Base-by-base conservation (phyloP, 2,329 filamentous ascomycete genomes). In the Nemania bipapillata region DNA sequence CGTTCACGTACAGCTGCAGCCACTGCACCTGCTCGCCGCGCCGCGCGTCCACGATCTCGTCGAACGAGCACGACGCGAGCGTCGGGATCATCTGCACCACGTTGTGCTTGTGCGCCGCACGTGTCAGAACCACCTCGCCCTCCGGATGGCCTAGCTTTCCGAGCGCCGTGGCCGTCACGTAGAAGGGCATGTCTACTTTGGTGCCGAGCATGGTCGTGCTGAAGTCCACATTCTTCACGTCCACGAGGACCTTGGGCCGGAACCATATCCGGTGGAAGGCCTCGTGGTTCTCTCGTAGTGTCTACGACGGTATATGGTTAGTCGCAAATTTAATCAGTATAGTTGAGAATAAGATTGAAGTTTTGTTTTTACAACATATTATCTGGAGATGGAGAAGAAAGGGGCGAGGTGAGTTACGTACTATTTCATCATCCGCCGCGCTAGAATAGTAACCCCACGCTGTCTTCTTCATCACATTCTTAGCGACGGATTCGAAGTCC, bases 31-130 rank as follows among this genome's bases (percentile, higher is more conserved):
- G 94, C 70, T 91, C 90, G 52, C 87, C 92, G 71, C 88, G 84
- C 32, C 86, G 88, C 20, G 94, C 96, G 80, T 98, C 96, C 72
- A 96, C 85, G 68, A 99, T 97, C 82, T 99, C 95, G 82, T 99
- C 96, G 76, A 99, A 97, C 1, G 94, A 96, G 84, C 96, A 98
- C 1, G 94, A 97, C 1, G 96, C 96, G 6, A 99, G 86, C 2
- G 96, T 99, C 1, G 96, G 96, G 70, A 99, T 98, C 96, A 99
- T 99, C 82, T 99, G 96, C 70, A 98, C 88, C 59, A 98, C 91
- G 77, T 94, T 89, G 85, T 98, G 95, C 77, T 91, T 92, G 78
- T 87, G 86, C 1, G 96, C 91, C 17, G 93, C 94, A 65, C 90
- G 87, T 0, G 96, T 98, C 66, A 99, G 87, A 9, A 97, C 85